phyloP scores from a whole-genome alignment of 2,329 filamentous ascomycete genomes.

The Claviceps cyperi region DNA sequence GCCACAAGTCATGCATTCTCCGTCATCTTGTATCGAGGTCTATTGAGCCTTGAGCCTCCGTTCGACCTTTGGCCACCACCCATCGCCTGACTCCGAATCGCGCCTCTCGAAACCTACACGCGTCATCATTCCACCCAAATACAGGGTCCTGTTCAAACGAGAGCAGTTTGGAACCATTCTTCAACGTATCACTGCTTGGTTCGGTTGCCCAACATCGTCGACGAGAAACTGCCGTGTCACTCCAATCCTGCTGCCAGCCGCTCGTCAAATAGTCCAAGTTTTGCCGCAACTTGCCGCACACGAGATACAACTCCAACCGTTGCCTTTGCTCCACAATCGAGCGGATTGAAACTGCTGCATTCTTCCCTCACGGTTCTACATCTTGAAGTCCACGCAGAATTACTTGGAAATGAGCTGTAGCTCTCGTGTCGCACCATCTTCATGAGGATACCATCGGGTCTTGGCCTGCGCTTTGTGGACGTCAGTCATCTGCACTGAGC shows the following conservation, averaged over 20 bases:
- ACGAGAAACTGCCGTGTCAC: constrained; percentile 1
- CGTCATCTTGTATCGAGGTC: not conserved
- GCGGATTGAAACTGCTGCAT: not conserved
- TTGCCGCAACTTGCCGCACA: not conserved
- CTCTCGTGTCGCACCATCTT: constrained; percentile 1
- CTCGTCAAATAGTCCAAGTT: not conserved
- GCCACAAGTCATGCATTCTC: not conserved
- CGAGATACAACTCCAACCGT: not conserved
- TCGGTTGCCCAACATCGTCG: not conserved
- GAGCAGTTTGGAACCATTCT: not conserved
- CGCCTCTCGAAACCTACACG: not conserved
- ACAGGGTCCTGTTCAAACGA: not conserved
- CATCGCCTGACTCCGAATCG: not conserved
- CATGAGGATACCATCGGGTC: not conserved
- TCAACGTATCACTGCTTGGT: not conserved
- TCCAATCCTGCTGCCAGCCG: not conserved
- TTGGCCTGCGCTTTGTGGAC: constrained; percentile 3
- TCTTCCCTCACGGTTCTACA: not conserved
- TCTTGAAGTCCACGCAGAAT: not conserved
- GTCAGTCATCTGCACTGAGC: not conserved
- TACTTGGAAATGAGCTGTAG: not conserved
- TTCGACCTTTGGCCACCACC: not conserved
- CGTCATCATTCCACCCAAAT: not conserved
- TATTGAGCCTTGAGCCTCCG: too few relatives aligned
- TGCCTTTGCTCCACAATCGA: not conserved